These are phyloP conservation scores for Lentinula lateritia DNA, from an alignment of 768 basidiomycete species.

Conservation along the genomic window DNA sequence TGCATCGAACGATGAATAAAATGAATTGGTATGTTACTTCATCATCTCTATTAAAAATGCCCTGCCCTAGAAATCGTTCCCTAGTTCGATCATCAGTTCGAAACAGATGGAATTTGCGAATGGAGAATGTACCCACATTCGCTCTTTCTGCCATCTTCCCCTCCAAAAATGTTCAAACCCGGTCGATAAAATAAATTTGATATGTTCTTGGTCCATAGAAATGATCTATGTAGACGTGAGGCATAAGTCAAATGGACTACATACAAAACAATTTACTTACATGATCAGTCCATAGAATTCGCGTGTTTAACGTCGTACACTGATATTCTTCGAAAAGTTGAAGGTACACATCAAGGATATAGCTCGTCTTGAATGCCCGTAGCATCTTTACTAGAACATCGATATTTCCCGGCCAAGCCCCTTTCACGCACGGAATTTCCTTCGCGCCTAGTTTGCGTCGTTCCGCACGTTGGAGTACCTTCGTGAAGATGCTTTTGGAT, in stretches of 20 bases:
- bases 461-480: constrained; percentile 33
- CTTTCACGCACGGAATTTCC: constrained; percentile 51
- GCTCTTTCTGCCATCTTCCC: constrained; percentile 56
- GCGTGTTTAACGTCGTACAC: constrained; percentile 63
- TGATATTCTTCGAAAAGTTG: constrained; percentile 65
- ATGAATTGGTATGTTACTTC: constrained; percentile 30
- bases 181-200: constrained; percentile 59
- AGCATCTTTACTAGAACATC: constrained; percentile 58
- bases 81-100: constrained; percentile 17
- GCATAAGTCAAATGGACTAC: not conserved
- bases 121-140: constrained; percentile 39
- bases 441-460: constrained; percentile 45
- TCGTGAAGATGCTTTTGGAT: constrained; percentile 26
- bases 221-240: constrained; percentile 43
- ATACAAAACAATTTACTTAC: constrained; percentile 30
- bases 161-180: constrained; percentile 68
- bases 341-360: constrained; percentile 59
- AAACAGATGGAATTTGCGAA: not conserved
- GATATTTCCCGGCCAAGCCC: constrained; percentile 76
- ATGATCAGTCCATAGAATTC: constrained; percentile 65
- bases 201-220: constrained; percentile 68
- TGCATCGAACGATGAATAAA: not conserved
- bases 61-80: constrained; percentile 63
- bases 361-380: constrained; percentile 50
- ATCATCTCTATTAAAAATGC: constrained; percentile 77